Evolutionary conservation across 495 filamentous ascomycete species (phyloP).

Genomic region (Lepraria neglecta): DNA sequence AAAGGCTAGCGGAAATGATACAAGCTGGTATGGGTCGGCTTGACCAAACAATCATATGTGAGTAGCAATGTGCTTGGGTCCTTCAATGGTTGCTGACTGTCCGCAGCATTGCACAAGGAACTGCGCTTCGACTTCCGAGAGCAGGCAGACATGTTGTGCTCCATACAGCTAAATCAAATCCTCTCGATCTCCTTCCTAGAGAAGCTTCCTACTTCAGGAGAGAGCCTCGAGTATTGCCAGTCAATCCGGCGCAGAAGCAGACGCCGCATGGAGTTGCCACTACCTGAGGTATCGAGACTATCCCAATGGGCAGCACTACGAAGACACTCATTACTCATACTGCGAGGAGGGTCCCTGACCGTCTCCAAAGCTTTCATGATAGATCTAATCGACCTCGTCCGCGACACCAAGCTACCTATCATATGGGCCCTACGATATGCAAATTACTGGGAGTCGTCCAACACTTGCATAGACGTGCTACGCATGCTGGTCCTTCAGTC

Average conservation of each 20-base stretch:
- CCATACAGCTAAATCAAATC: constrained; percentile 18
- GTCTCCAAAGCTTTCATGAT: constrained; percentile 21
- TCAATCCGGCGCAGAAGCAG: constrained; percentile 20
- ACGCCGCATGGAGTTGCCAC: constrained; percentile 14
- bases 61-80: constrained; percentile 4
- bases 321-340: constrained; percentile 15
- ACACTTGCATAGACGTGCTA: constrained; percentile 7
- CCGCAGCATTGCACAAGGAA: constrained; percentile 15
- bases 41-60: constrained; percentile 6
- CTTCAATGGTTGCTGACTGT: background rate
- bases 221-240: constrained; percentile 17
- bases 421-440: constrained; percentile 21
- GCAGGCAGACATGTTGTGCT: constrained; percentile 4
- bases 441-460: constrained; percentile 16
- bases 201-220: constrained; percentile 16
- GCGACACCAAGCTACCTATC: constrained; percentile 14
- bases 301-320: constrained; percentile 5
- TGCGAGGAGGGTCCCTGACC: constrained; percentile 6
- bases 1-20: constrained; percentile 35
- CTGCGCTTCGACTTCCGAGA: constrained; percentile 12
- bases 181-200: constrained; percentile 13
- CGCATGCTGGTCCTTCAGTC: constrained; percentile 19
- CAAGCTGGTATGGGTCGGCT: constrained; percentile 1
- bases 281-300: constrained; percentile 15
- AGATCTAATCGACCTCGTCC: constrained; percentile 17